Percentiles rank a stretch among this genome's conserved stretches.
Conservation (phyloP, 2,329 filamentous ascomycete genomes). For the Aureobasidium mangrovei region DNA sequence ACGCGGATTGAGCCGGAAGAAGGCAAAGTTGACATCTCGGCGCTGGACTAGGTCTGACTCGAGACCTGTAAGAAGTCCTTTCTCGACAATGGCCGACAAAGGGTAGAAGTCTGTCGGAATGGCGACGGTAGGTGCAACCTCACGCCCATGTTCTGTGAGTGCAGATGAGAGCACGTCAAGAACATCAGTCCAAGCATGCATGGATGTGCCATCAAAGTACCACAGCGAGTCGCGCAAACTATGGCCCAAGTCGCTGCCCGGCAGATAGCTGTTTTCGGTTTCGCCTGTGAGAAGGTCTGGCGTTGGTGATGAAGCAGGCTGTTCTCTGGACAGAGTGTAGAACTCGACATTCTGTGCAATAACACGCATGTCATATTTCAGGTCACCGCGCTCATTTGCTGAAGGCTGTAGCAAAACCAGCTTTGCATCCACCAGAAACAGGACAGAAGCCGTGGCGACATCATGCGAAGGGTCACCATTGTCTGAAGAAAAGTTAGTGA, state of each 20-base stretch:
- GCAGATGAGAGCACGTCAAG: slow-evolving; percentile 70
- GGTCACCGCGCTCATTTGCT: slow-evolving; percentile 66
- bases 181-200: slow-evolving; percentile 84
- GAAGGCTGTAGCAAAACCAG: slow-evolving; percentile 86
- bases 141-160: slow-evolving; percentile 55
- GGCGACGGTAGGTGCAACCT: slow-evolving; percentile 64
- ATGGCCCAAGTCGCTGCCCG: slow-evolving; percentile 27
- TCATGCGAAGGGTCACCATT: slow-evolving; percentile 94
- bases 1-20: slow-evolving; percentile 80
- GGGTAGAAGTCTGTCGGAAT: slow-evolving; percentile 94
- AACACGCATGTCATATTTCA: slow-evolving; percentile 98
- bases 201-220: slow-evolving; percentile 81
- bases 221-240: slow-evolving; percentile 79
- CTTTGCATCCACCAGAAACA: slow-evolving; percentile 97
- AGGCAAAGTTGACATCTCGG: slow-evolving; percentile 82
- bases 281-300: background rate
- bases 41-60: slow-evolving; percentile 91
- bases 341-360: slow-evolving; percentile 95
- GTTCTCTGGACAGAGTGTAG: slow-evolving; percentile 85
- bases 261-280: slow-evolving; percentile 15
- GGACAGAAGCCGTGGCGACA: slow-evolving; percentile 82
- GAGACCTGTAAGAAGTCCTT: slow-evolving; percentile 81
- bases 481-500: slow-evolving; percentile 32
- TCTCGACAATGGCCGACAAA: slow-evolving; percentile 74
- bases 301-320: slow-evolving; percentile 41